Conservation (phyloP, 1,139 yeast species). For the Saccharomyces hybrid region DNA sequence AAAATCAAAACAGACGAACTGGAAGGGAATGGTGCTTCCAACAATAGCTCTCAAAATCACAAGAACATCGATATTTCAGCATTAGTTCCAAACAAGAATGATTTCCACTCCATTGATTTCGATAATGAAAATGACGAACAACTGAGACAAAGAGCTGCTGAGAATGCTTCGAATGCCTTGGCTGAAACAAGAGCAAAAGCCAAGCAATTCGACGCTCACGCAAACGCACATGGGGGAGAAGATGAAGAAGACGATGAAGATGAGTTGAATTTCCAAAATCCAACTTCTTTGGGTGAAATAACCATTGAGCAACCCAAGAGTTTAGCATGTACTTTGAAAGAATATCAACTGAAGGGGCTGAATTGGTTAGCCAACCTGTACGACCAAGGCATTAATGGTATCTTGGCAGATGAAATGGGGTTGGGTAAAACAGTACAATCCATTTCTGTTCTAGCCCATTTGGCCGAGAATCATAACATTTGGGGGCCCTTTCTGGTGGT, state of each 20-base stretch:
- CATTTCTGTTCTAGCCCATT: slow-evolving; percentile 87
- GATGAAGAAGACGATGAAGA: slow-evolving; percentile 34
- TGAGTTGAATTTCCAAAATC: slow-evolving; percentile 95
- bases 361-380: slow-evolving; percentile 95
- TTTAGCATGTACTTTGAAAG: slow-evolving; percentile 86
- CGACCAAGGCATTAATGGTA: slow-evolving; percentile 98
- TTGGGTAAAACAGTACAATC: slow-evolving; percentile 96
- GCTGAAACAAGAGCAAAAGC: slow-evolving; percentile 74
- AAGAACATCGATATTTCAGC: slow-evolving; percentile 29
- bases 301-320: slow-evolving; percentile 81
- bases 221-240: slow-evolving; percentile 21
- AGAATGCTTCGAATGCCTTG: slow-evolving; percentile 86
- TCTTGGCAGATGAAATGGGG: slow-evolving; percentile 98
- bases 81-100: slow-evolving; percentile 43
- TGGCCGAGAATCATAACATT: slow-evolving; percentile 91
- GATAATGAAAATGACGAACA: slow-evolving; percentile 85
- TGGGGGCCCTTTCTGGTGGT: slow-evolving; percentile 99
- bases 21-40: slow-evolving; percentile 46
- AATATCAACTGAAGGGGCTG: slow-evolving; percentile 91
- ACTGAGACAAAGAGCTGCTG: slow-evolving; percentile 75
- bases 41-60: slow-evolving; percentile 12
- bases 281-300: slow-evolving; percentile 85
- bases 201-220: slow-evolving; percentile 51
- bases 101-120: slow-evolving; percentile 66
- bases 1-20: slow-evolving; percentile 83